These are phyloP conservation scores for Panus rudis DNA, from an alignment of 768 basidiomycete species.

Conservation along the genomic window DNA sequence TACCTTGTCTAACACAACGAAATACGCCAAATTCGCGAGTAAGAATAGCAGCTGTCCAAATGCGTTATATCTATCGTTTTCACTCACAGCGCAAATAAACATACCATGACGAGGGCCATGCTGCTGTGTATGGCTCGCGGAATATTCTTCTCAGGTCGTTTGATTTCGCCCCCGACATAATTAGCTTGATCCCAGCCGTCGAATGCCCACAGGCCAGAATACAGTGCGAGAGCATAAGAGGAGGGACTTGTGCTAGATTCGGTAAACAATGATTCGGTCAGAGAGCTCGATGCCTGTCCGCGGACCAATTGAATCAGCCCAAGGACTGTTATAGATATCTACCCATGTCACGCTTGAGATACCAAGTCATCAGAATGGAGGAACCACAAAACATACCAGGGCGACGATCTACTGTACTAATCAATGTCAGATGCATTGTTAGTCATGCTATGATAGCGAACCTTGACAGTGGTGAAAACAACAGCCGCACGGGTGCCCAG, in stretches of 20 bases:
- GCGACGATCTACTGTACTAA: constrained; percentile 44
- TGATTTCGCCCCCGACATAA: constrained; percentile 87
- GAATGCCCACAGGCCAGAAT: constrained; percentile 93
- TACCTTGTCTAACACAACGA: constrained; percentile 86
- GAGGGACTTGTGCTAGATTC: constrained; percentile 75
- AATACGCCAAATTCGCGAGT: constrained; percentile 83
- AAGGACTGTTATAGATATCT: constrained; percentile 69
- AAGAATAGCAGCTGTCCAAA: constrained; percentile 60
- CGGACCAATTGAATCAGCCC: constrained; percentile 73
- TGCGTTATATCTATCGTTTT: not conserved
- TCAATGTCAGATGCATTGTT: not conserved
- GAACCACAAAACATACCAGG: constrained; percentile 39
- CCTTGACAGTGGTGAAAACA: constrained; percentile 86
- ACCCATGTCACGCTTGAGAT: constrained; percentile 11
- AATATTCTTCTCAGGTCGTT: constrained; percentile 75
- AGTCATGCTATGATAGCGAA: constrained; percentile 21
- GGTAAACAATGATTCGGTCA: constrained; percentile 62
- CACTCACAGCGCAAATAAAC: constrained; percentile 20
- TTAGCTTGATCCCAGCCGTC: constrained; percentile 96
- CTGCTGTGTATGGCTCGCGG: constrained; percentile 87
- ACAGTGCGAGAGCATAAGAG: constrained; percentile 86
- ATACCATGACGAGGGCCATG: constrained; percentile 74
- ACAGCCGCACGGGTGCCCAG: constrained; percentile 78
- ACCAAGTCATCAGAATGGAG: not conserved
- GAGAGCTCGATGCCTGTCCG: constrained; percentile 62